These are phyloP conservation scores for Dipteronia sinensis DNA, from an alignment of 345 rosid species.

Conservation along the genomic window DNA sequence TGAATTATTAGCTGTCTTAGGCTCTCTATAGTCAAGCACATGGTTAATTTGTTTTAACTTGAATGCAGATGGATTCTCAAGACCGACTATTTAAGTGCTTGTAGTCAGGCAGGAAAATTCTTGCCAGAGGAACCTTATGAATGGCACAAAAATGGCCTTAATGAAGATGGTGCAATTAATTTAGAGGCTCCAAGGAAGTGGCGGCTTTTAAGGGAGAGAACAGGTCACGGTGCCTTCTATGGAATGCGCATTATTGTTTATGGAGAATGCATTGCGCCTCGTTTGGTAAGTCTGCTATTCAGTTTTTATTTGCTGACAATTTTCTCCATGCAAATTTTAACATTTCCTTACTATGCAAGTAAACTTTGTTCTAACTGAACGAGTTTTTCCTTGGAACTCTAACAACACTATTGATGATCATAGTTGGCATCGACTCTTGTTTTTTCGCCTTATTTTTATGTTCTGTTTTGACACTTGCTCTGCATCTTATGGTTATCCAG, in stretches of 20 bases:
- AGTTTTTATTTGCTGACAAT: neutral
- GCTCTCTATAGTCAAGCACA: neutral
- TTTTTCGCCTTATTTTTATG: neutral
- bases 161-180: constrained; percentile 75
- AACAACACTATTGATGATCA: neutral
- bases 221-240: constrained; percentile 91
- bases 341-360: neutral
- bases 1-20: neutral
- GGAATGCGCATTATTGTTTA: constrained; percentile 75
- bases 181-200: constrained; percentile 91
- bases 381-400: neutral
- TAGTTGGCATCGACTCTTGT: neutral
- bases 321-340: neutral
- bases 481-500: constrained; percentile 40
- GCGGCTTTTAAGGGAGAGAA: constrained; percentile 75
- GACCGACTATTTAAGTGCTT: constrained; percentile 73
- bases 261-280: constrained; percentile 88
- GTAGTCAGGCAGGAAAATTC: constrained; percentile 72
- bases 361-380: neutral
- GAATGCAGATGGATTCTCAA: constrained; percentile 90
- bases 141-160: too few species aligned
- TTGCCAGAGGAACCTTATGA: constrained; percentile 71
- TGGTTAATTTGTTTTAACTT: constrained; percentile 11
- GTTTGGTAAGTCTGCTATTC: constrained; percentile 62
- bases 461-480: neutral